Conservation (phyloP, 257 asterid species). For the Voacanga thouarsii region DNA sequence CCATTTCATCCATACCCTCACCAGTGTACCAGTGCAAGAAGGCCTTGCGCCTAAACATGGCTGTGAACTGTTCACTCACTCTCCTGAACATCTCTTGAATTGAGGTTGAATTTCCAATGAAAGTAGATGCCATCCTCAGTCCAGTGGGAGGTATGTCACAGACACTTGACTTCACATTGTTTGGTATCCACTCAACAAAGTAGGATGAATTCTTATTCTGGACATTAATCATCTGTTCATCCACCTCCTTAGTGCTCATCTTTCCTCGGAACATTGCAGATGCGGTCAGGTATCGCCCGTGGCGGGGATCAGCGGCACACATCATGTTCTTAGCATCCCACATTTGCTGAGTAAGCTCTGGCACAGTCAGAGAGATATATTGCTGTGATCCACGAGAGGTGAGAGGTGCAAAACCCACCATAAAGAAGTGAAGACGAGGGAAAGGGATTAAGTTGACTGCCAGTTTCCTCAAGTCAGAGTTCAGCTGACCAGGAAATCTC, state of each 20-base stretch:
- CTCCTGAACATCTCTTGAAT: constrained; percentile 88
- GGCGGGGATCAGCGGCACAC: constrained; percentile 95
- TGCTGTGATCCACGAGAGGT: constrained; percentile 92
- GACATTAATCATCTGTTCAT: constrained; percentile 86
- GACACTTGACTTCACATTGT: constrained; percentile 86
- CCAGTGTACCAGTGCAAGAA: constrained; percentile 96
- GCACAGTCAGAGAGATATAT: constrained; percentile 78
- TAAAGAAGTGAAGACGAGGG: constrained; percentile 92
- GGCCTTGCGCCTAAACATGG: constrained; percentile 87
- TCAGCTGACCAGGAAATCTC: constrained; percentile 86
- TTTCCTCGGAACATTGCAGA: constrained; percentile 90
- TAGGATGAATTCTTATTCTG: constrained; percentile 91
- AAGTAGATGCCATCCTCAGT: constrained; percentile 73
- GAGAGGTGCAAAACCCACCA: constrained; percentile 91
- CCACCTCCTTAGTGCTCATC: constrained; percentile 91
- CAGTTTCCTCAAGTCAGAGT: constrained; percentile 72
- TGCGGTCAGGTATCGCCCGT: constrained; percentile 79
- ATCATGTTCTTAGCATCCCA: constrained; percentile 94
- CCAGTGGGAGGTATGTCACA: constrained; percentile 82
- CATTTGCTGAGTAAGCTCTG: constrained; percentile 86
- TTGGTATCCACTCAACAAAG: constrained; percentile 89
- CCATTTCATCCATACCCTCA: constrained; percentile 93
- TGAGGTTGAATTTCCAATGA: constrained; percentile 77
- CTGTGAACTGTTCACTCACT: constrained; percentile 90
- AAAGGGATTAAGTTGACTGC: constrained; percentile 85